Base-by-base conservation (phyloP, 352 stramenopile genomes). In the Sclerospora graminicola region DNA sequence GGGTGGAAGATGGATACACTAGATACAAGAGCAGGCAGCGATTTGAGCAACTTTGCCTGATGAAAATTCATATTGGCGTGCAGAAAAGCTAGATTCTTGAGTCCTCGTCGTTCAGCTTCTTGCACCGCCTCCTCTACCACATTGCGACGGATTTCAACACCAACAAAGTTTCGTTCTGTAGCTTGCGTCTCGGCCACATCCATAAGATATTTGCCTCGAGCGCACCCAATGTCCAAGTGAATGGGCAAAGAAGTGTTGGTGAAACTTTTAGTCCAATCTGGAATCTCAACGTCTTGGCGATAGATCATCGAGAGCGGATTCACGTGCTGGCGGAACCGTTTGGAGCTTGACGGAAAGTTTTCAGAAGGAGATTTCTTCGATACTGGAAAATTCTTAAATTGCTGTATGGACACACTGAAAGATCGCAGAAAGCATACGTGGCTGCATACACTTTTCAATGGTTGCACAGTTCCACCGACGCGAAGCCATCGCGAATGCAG, bases 1-100 rank as follows among this genome's bases (percentile, higher is more conserved):
- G 82, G 82, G 46, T 93, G 79, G 50, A 91, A 89, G 47, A 93
- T 93, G 32, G 82, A 93, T 2, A 93, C 78, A 48, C 82, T 91
- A 20, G 49, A 43, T 30, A 89, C 52, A 0, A 50, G 52, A 8
- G 48, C 62, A 5, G 77, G 71, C 26, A 93, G 41, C 18, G 74
- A 82, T 23, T 63, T 57, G 37, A 93, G 37, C 47, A 93, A 43
- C 31, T 55, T 56, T 2, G 39, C 23, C 49, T 85, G 69, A 35
- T 93, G 82, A 33, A 86, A 51, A 53, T 91, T 93, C 69, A 93
- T 89, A 57, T 89, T 93, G 29, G 71, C 82, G 41, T 91, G 79
- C 8, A 93, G 27, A 26, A 91, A 76, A 8, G 67, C 63, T 24
- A 89, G 54, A 52, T 93, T 93, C 13, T 44, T 23, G n/a, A 89